Conservation (phyloP, 225 moss, liverwort and hornwort species). For the Pleurozium schreberi region DNA sequence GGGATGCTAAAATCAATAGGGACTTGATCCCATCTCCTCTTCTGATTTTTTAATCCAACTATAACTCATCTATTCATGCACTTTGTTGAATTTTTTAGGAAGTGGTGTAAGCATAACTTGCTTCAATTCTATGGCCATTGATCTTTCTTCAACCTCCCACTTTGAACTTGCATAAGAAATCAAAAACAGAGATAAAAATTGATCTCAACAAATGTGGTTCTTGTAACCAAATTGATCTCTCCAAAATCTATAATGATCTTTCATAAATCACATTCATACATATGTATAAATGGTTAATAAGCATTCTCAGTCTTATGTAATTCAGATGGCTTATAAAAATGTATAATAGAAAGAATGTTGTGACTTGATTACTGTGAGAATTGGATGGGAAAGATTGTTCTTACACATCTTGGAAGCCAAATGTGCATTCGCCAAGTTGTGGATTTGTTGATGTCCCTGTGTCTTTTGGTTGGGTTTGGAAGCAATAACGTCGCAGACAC, state of each 20-base stretch:
- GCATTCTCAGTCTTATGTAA: neutral
- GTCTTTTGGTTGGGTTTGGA: neutral
- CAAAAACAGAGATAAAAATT: neutral
- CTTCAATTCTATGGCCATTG: neutral
- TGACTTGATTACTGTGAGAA: neutral
- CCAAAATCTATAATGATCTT: neutral
- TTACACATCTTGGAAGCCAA: constrained; percentile 49
- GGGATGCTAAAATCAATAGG: neutral
- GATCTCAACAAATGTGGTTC: neutral
- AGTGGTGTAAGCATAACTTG: neutral
- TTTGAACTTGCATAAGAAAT: neutral
- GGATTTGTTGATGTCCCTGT: neutral
- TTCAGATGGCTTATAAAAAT: neutral
- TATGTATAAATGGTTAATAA: neutral
- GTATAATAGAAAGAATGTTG: neutral
- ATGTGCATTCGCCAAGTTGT: constrained; percentile 20
- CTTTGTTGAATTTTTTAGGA: neutral
- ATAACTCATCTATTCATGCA: neutral
- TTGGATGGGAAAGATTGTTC: neutral
- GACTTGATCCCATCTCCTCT: neutral
- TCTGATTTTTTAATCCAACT: neutral
- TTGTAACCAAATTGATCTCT: neutral
- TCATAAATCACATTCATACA: neutral
- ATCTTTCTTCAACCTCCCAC: neutral
- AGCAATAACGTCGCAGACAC: neutral